Base-by-base conservation (phyloP, 306 rosid genomes). In the Fragaria iinumae region DNA sequence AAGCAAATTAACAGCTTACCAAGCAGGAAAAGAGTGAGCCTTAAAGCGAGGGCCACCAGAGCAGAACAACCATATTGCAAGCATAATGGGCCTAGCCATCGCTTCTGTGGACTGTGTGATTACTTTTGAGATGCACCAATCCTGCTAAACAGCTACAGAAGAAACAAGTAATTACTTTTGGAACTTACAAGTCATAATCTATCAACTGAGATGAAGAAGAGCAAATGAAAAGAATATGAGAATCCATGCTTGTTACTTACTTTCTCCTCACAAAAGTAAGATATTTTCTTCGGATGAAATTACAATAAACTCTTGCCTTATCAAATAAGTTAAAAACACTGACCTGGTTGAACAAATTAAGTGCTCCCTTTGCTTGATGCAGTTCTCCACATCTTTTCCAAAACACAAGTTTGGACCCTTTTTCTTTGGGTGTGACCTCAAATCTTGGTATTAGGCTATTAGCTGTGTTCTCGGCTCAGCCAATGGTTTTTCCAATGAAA, bases 371-470 rank as follows among this genome's bases (percentile, higher is more conserved):
- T 68, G 79, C 88, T 67, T 74, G 90, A 77, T 86, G 88, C 88
- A 89, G 80, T 72, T 87, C 95, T 72, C 84, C 87, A 29, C 66
- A 83, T 63, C 76, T 85, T 86, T 80, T 92, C 97, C 96, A 87
- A 63, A 88, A 87, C 77, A 80, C 70, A 60, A 87, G 78, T 86
- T 81, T 92, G 79, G 83, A 86, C 21, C 92, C 95, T 80, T 85
- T 90, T 71, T 84, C 98, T 89, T 95, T 95, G 39, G 97, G 95
- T 27, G 95, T 86, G 77, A 82, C 86, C 76, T 90, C 91, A 67
- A 81, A 62, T 11, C 76, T 39, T 38, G 71, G 68, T 39, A 39
- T 39, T 7, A 39, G 44, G 44, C 44, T 64, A 53, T 49, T 59
- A 47, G 59, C 52, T 80, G 69, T 81, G 80, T 81, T 79, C 79